Percentiles rank a stretch among this genome's conserved stretches.
phyloP scores from a whole-genome alignment of 1,284 basidiomycete species.

The Trametes hirsuta region DNA sequence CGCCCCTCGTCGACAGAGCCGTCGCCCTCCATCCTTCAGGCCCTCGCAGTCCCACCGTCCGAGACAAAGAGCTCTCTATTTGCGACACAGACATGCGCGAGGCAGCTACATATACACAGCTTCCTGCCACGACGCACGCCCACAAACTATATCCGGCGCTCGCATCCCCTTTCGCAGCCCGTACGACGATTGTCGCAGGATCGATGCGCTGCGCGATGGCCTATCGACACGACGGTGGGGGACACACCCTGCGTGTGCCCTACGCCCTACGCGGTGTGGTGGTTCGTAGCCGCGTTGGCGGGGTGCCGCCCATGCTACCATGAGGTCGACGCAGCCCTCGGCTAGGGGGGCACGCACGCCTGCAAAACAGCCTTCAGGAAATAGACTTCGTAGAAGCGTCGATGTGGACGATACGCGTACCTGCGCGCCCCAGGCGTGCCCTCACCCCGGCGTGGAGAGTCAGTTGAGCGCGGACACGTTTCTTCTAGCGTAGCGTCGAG shows the following conservation, averaged over 20 bases:
- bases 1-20: constrained; percentile 1
- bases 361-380: constrained; percentile 15
- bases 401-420: constrained; percentile 3
- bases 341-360: neutral
- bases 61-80: constrained; percentile 1
- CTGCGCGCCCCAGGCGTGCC: neutral
- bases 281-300: constrained; percentile 1
- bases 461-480: neutral
- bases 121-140: constrained; percentile 1
- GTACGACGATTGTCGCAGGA: neutral
- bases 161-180: neutral
- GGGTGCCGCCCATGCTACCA: neutral
- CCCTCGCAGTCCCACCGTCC: neutral
- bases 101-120: constrained; percentile 2
- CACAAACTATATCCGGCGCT: constrained; percentile 4
- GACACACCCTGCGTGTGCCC: neutral
- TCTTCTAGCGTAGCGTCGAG: neutral
- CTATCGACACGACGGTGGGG: neutral
- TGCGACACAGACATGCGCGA: too few species aligned
- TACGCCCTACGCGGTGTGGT: constrained; percentile 7
- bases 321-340: neutral
- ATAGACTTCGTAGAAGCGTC: constrained; percentile 8
- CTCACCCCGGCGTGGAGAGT: neutral
- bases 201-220: constrained; percentile 11
- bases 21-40: neutral